Evolutionary conservation across 108 stramenopile species (phyloP).

Genomic region (Conticribra guillardii): DNA sequence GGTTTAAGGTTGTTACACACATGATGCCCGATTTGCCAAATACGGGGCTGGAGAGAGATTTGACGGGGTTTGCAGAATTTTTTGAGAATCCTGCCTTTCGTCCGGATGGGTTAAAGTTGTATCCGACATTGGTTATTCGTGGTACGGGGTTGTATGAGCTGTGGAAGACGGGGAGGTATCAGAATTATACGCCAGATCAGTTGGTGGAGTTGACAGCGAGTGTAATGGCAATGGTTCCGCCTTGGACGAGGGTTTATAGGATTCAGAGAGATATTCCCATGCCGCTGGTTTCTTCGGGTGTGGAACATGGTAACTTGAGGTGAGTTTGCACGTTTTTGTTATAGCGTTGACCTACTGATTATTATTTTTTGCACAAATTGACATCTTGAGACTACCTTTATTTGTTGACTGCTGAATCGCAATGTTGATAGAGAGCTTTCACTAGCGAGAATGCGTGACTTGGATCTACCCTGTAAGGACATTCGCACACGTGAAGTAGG

Average conservation of each 20-base stretch:
- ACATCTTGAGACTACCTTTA: neutral
- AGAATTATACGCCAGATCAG: conserved; percentile 95
- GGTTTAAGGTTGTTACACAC: conserved; percentile 97
- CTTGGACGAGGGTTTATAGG: conserved; percentile 96
- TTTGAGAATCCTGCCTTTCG: conserved; percentile 95
- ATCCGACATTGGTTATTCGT: conserved; percentile 95
- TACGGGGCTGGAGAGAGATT: conserved; percentile 91
- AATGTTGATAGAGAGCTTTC: conserved; percentile 78
- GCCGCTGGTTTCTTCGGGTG: conserved; percentile 93
- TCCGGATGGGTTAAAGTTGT: conserved; percentile 94
- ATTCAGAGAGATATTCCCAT: conserved; percentile 98
- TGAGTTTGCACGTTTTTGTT: neutral
- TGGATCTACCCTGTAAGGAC: conserved; percentile 90
- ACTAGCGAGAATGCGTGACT: conserved; percentile 81
- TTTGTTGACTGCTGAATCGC: neutral
- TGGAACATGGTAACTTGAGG: conserved; percentile 92
- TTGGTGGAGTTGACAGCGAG: conserved; percentile 92
- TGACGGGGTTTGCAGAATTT: conserved; percentile 89
- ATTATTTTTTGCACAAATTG: neutral
- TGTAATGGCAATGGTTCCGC: conserved; percentile 90
- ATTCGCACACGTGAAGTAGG: conserved; percentile 95
- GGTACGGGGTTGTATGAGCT: conserved; percentile 96
- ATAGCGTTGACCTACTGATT: neutral
- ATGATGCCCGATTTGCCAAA: conserved; percentile 99
- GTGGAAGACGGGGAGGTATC: conserved; percentile 94